Base-by-base conservation (phyloP, 805 yeast species). In the Myxozyma udenii region DNA sequence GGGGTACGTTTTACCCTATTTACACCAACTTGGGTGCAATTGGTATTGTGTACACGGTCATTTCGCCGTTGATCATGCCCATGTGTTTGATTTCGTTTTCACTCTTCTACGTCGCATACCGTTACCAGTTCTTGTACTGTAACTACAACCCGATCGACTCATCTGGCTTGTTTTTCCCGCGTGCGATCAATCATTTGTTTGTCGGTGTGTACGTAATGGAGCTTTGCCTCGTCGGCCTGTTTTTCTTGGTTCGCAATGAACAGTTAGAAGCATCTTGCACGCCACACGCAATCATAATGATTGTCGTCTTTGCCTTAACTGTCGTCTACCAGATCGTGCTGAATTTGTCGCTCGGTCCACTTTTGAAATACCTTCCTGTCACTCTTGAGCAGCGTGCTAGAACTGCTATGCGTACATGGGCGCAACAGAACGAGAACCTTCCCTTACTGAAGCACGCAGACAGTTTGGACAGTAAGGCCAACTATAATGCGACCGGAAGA, bases 191-290 rank as follows among this genome's bases (percentile, higher is more conserved):
- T 51, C 95, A 87, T 51, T 67, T 89, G 40, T 87, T 85, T 62
- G 74, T 85, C 0, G 97, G 97, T 0, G 69, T 89, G 1, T 89
- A 89, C 65, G 86, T 89, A 62, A 73, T 87, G 63, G 95, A 89
- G 62, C 72, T 84, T 33, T 85, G 90, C 56, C 68, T 89, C 61
- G 75, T 86, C 38, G 97, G 96, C 0, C 69, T 87, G 7, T 83
- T 87, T 60, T 77, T 86, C 38, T 67, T 85, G 14, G 83, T 83
- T 55, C 72, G 74, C 48, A 75, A 82, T 61, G 69, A 70, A n/a
- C 47, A 68, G 4, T 80, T 74, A 32, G 64, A 62, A 46, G 75
- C 68, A 52, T 72, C 66, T 39, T 77, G 74, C 70, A 74, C 63
- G 48, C 68, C 67, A 22, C 84, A 78, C 45, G 81, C 79, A 3